Conservation (phyloP, 1,284 basidiomycete species). For the Heliocybe sulcata region DNA sequence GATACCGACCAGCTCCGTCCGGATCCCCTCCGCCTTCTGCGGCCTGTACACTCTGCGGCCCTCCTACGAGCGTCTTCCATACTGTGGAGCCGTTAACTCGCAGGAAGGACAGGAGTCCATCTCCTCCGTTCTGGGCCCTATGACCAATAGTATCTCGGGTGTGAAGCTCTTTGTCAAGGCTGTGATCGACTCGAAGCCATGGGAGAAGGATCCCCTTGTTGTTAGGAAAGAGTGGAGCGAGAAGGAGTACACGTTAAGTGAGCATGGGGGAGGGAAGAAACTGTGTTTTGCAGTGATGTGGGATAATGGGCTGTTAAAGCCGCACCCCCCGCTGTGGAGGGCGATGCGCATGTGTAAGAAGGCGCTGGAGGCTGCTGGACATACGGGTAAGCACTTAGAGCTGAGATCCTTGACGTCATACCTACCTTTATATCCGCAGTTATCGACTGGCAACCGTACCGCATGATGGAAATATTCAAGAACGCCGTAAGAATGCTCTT, state of each 20-base stretch:
- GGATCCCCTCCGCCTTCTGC: slow-evolving; percentile 61
- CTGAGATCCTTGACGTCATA: background rate
- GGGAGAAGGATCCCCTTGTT: slow-evolving; percentile 61
- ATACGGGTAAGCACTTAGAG: slow-evolving; percentile 24
- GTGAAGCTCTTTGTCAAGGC: slow-evolving; percentile 59
- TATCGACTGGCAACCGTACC: slow-evolving; percentile 43
- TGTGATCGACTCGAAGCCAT: slow-evolving; percentile 52
- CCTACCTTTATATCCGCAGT: slow-evolving; percentile 20
- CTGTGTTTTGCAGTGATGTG: slow-evolving; percentile 36
- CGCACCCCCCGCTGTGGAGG: slow-evolving; percentile 42
- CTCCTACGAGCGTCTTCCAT: slow-evolving; percentile 66
- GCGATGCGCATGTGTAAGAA: slow-evolving; percentile 39
- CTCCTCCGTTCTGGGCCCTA: slow-evolving; percentile 67
- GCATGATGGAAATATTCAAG: slow-evolving; percentile 41
- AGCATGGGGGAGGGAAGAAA: slow-evolving; percentile 35
- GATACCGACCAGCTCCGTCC: slow-evolving; percentile 47
- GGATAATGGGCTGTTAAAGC: slow-evolving; percentile 42
- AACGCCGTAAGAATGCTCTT: slow-evolving; percentile 31
- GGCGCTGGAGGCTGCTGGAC: slow-evolving; percentile 41
- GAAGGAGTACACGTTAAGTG: slow-evolving; percentile 28
- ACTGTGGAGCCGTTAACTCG: slow-evolving; percentile 54
- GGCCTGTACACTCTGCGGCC: slow-evolving; percentile 69
- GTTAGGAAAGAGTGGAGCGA: slow-evolving; percentile 52
- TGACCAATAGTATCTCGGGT: slow-evolving; percentile 48
- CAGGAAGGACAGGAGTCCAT: slow-evolving; percentile 68